Percentiles rank a stretch among this genome's conserved stretches.
Evolutionary conservation across 192 early-diverging fungal genomes (phyloP).

Genomic region (Backusella tuberculispora): DNA sequence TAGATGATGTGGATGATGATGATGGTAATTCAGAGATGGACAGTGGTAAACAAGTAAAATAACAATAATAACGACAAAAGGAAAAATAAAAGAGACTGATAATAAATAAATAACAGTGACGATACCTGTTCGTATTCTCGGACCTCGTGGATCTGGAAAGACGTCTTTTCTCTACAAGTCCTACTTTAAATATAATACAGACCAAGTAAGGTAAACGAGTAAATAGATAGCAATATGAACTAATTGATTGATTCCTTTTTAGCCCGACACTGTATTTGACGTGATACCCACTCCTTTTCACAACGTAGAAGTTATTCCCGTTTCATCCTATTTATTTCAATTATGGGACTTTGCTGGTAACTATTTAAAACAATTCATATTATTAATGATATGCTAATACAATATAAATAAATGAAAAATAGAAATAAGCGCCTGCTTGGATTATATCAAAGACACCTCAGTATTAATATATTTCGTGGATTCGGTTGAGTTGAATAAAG

Average conservation of each 20-base stretch:
- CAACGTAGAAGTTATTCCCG: conserved; percentile 38
- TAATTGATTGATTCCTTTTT: not conserved
- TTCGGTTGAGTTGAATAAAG: conserved; percentile 18
- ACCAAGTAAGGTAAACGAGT: conserved; percentile 8
- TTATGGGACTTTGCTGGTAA: conserved; percentile 43
- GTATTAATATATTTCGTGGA: conserved; percentile 40
- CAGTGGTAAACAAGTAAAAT: conserved; percentile 15
- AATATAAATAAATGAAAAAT: not conserved
- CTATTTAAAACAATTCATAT: not conserved
- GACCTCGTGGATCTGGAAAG: conserved; percentile 38
- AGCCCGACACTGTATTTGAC: conserved; percentile 39
- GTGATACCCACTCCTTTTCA: conserved; percentile 33
- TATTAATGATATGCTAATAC: not conserved
- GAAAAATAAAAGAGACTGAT: not conserved
- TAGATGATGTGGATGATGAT: not conserved
- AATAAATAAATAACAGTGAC: not conserved
- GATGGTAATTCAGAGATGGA: not conserved
- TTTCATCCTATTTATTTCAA: conserved; percentile 22
- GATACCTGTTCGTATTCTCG: conserved; percentile 30
- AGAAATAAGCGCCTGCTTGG: conserved; percentile 23
- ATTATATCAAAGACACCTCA: conserved; percentile 28
- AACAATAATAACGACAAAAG: not conserved
- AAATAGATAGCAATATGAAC: not conserved
- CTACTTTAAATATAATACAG: conserved; percentile 39
- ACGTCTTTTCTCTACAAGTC: conserved; percentile 40